Evolutionary conservation across 176 grass and related monocot genomes (phyloP), one percentile per base, ranked within the genome.

Genomic region (Puya raimondii): DNA sequence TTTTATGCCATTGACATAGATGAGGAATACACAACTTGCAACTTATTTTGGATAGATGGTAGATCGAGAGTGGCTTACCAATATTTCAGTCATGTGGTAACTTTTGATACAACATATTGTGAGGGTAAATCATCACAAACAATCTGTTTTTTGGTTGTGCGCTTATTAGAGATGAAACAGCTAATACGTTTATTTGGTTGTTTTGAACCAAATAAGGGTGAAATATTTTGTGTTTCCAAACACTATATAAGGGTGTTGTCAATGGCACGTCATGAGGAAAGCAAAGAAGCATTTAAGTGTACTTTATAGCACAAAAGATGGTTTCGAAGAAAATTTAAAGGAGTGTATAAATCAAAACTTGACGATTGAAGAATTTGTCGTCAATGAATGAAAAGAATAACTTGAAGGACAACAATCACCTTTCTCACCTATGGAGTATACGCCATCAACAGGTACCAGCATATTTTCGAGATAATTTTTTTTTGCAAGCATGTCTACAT

Each of bases 1-100:
- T 49, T 69, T 47, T 69, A 47, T 69, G 1, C 66, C 17, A 47
- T 69, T 13, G 66, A 69, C 4, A 23, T 47, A 1, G 66, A 69
- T 12, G 27, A 29, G 17, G 16, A 69, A n/a, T 47, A 69, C 49
- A 47, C 66, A 9, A 15, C 16, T 9, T 47, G 23, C 13, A 69
- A 42, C 49, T 47, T 69, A 15, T 69, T 69, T 69, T 69, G 66
- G 66, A 27, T 69, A n/a, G 66, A 69, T 69, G 66, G 66, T 69
- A 23, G 66, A 10, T 42, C 17, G 9, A 14, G 66, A 47, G 49
- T 23, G 10, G 18, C 66, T n/a, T 69, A 69, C n/a, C 5, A 49
- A 69, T 10, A 69, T n/a, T 69, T 69, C 16, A 47, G 66, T 9
- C 29, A 69, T 69, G 66, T 69, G 33, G 17, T 69, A 2, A 69